phyloP scores from a whole-genome alignment of 345 rosid species.

The Hibiscus syriacus region DNA sequence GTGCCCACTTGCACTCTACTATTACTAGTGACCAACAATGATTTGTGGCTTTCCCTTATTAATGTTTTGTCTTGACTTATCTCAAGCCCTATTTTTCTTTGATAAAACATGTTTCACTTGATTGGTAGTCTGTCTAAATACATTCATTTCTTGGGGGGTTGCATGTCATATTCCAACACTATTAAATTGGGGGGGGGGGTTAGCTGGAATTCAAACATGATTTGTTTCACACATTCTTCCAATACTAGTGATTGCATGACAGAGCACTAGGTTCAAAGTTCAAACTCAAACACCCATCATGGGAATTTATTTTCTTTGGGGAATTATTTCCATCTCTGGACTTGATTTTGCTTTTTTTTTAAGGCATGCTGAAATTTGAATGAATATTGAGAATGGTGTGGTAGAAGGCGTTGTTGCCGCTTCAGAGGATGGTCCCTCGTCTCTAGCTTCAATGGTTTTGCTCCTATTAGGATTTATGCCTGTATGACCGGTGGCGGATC shows the following conservation, averaged over 20 bases:
- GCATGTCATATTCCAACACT: neutral
- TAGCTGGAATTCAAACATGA: neutral
- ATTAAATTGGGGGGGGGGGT: neutral
- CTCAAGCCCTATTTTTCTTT: neutral
- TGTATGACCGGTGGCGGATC: too few species aligned
- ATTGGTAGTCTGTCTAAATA: neutral
- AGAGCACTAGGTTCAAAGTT: neutral
- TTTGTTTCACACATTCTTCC: neutral
- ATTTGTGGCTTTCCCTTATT: slow-evolving; percentile 4
- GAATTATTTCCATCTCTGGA: too few species aligned
- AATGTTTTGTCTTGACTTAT: neutral
- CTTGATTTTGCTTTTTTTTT: too few species aligned
- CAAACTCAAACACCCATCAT: neutral
- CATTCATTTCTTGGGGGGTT: neutral
- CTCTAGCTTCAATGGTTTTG: neutral
- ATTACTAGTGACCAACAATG: neutral
- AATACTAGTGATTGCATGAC: neutral
- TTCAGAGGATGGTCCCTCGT: neutral
- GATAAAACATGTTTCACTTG: neutral
- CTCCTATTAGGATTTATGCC: neutral
- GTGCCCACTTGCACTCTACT: neutral
- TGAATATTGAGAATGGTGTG: neutral
- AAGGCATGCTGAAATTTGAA: neutral
- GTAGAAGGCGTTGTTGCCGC: neutral
- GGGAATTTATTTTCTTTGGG: too few species aligned